Base-by-base conservation (phyloP, 805 yeast species). In the Candida dajiaensis region DNA sequence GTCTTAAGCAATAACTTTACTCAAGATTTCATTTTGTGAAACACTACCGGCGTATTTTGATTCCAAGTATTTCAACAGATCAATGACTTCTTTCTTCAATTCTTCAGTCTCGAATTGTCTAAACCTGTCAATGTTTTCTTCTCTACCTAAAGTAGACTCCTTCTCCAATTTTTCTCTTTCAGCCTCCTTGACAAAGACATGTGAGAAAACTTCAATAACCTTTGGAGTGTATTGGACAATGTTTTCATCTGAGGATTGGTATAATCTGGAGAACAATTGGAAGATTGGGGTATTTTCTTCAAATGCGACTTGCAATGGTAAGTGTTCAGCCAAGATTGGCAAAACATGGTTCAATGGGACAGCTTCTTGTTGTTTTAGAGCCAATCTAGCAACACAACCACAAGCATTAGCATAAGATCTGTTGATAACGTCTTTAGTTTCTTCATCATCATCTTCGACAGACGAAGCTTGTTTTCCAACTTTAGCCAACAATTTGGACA, bases 311-410 rank as follows among this genome's bases (percentile, higher is more conserved):
- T 81, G 78, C 62, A 94, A 77, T 43, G 99, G 99, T 61, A 94
- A 76, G 59, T 85, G 92, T 43, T 74, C 69, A 51, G 90, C 70
- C 59, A 94, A 73, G 21, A 74, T 77, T 42, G 96, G 95, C 20
- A 85, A 71, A 38, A 92, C 78, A 46, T 81, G 89, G 49, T 76
- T 80, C 54, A 89, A 68, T 50, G 97, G 97, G 55, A 90, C 81
- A 33, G 84, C 76, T 35, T 68, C 69, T 58, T 79, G 81, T 64
- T 85, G 77, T 63, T 84, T 83, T 65, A 87, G 71, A 13, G 86
- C 78, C 86, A 94, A 76, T 69, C 99, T 81, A 16, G 96, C 90
- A 48, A 90, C 96, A 77, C 98, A 94, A 39, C 99, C 99, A 66
- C 94, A 85, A 5, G 96, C 96, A 66, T 94, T 94, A 50, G 98